Evolutionary conservation across 768 basidiomycete genomes (phyloP), one percentile per base, ranked within the genome.

Genomic region (Mycena belliarum): DNA sequence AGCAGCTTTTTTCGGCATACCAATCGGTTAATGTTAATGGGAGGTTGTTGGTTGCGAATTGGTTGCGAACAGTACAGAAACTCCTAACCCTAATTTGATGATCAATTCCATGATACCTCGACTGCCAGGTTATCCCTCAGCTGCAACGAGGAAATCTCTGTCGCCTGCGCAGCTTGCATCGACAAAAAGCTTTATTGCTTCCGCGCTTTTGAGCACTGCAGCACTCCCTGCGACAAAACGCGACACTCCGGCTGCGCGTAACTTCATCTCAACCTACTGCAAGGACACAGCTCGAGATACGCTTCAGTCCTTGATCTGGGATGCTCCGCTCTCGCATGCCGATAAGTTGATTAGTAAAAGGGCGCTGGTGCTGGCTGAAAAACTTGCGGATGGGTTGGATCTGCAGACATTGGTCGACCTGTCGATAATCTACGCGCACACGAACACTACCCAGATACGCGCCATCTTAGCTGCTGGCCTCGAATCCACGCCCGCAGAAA

Each of bases 251-350:
- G 72, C 82, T 0, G 75, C 80, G 1, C 71, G 74, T 20, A 64
- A 67, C 3, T 89, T 87, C 65, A 20, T 90, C 42, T 72, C 79
- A 15, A 81, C 82, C 9, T 91, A 87, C 59, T 80, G 78, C 14
- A 76, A 77, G 55, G 84, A 89, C 62, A 69, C 70, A 1, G 86
- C 88, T 10, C 74, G 79, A 24, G 78, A 80, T 37, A 65, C 64
- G 8, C 75, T 91, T 2, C 77, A 87, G 44, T 61, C 72, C 10
- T 73, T 90, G 33, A 84, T 91, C 59, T 90, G 88, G 88, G 74
- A 73, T 24, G 59, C 67, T 18, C 47, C 66, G 3, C 26, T 63
- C 7, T 55, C 64, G 6, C 58, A 69, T 32, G 70, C 77, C 12
- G 80, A 86, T 40, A 75, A 70, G 38, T 61, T 71, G 16, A 81